A percentile compares a stretch with the other conserved stretches of the same genome.
Evolutionary conservation across 331 rosid species (phyloP).

Genomic region (Malus hybrid): DNA sequence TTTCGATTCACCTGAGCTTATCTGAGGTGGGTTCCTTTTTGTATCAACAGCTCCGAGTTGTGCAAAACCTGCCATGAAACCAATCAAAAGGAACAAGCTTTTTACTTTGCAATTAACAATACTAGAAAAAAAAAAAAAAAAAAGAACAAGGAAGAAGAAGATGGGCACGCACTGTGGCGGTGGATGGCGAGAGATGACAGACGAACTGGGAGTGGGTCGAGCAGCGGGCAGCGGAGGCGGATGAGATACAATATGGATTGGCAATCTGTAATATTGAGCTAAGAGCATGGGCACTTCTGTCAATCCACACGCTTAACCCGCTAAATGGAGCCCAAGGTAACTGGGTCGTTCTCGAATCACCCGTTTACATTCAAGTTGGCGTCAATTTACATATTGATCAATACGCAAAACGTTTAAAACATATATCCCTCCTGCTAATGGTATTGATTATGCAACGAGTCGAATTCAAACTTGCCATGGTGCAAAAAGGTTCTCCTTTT

Average conservation of each 20-base stretch:
- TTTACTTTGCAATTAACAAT: neutral
- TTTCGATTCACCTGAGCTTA: neutral
- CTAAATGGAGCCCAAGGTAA: too few species aligned
- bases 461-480: too few species aligned
- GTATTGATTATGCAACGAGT: too few species aligned
- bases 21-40: neutral
- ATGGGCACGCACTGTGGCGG: neutral
- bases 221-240: neutral
- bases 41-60: neutral
- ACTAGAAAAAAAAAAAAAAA: neutral
- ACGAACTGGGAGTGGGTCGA: neutral
- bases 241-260: neutral
- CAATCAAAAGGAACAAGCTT: neutral
- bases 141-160: neutral
- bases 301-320: neutral
- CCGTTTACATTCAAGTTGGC: too few species aligned
- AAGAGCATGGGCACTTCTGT: neutral
- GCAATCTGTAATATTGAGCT: neutral
- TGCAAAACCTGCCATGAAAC: neutral
- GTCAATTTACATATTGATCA: too few species aligned
- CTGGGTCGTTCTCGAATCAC: too few species aligned
- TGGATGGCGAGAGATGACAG: neutral
- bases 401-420: too few species aligned
- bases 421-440: too few species aligned
- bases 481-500: too few species aligned